Evolutionary conservation across 176 grass and related monocot species (phyloP), one percentile per base, ranked within the genome.

Genomic region (Aegilops tauschii): DNA sequence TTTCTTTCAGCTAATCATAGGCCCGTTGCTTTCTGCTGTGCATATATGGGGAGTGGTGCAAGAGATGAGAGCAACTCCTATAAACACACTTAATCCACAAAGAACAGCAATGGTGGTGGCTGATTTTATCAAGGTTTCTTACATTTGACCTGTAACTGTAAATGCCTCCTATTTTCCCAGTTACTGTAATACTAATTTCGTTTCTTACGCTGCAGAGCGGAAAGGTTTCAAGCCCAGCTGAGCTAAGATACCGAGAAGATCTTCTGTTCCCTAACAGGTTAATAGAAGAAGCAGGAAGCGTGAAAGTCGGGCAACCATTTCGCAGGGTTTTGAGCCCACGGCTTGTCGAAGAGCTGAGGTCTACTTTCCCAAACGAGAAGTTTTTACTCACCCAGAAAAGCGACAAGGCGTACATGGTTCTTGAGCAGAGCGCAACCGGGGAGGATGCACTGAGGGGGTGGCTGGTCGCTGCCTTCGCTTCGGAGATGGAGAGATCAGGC

Each of bases 1-100:
- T 80, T 63, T 80, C 3, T 85, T 85, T 80, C 91, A 99, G 97
- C 82, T 99, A 88, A 94, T 99, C 88, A 94, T 69, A 56, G 92
- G 92, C 9, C 94, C 94, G 9, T 89, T 99, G 78, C 94, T 99
- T 70, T 94, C 94, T 21, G 89, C 79, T 59, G 85, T 94, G 52
- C 97, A 99, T 81, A 90, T 99, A 81, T 99, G 90, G 25, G 90
- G 92, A 79, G 97, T 99, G 25, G 83, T 92, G 70, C 88, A 96
- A 87, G 97, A 99, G 89, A 96, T 96, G 92, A 86, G 82, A 88
- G 97, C 97, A 31, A 90, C 92, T 88, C 97, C 97, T 88, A 66
- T 98, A 66, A 93, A 93, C 77, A 94, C 97, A 32, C 94, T 97
- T 21, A 99, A 97, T 80, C 94, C 92, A 8, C 92, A 99, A 59